Base-by-base conservation (phyloP, 257 asterid genomes). In the Nicotiana benthamiana region DNA sequence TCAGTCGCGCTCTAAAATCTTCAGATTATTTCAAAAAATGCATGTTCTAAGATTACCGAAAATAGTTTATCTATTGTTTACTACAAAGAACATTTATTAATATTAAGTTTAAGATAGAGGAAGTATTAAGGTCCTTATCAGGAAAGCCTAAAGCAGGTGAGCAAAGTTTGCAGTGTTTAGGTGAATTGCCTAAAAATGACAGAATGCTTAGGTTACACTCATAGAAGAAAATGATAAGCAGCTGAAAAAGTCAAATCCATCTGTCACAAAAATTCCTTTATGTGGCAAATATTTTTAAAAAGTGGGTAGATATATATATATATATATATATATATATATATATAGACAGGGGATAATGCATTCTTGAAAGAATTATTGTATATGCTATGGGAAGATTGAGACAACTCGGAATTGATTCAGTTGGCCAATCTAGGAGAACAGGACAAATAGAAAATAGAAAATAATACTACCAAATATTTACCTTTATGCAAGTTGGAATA, bases 121-220 rank as follows among this genome's bases (percentile, higher is more conserved):
- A 15, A 72, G 60, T 43, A 32, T 51, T 28, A 76, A 79, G 72
- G 88, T 82, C 86, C 61, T 79, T 83, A 77, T 85, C 84, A 68
- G 57, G 61, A 80, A 85, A 40, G 59, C 59, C 22, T 24, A 46
- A 40, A 24, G 60, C 60, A 72, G 82, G 65, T 59, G 56, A 67
- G 27, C 67, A 52, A 81, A 79, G 60, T 75, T 83, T 27, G 84
- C 68, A 52, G 75, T 74, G 81, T 82, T 85, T 84, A 80, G 88
- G 89, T 84, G 84, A 85, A 85, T 85, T 84, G 67, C 79, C 51
- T 56, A 67, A 82, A 51, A 79, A 77, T 27, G 27, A 70, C 78
- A 22, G 12, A 13, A 46, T 46, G 56, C 83, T 84, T 74, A 18
- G 63, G 4, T 79, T 36, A 67, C 27, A 77, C 65, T 83, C 75